Evolutionary conservation across 495 filamentous ascomycete species (phyloP), one percentile per base, ranked within the genome.

Genomic region (Podospora fimiseda): DNA sequence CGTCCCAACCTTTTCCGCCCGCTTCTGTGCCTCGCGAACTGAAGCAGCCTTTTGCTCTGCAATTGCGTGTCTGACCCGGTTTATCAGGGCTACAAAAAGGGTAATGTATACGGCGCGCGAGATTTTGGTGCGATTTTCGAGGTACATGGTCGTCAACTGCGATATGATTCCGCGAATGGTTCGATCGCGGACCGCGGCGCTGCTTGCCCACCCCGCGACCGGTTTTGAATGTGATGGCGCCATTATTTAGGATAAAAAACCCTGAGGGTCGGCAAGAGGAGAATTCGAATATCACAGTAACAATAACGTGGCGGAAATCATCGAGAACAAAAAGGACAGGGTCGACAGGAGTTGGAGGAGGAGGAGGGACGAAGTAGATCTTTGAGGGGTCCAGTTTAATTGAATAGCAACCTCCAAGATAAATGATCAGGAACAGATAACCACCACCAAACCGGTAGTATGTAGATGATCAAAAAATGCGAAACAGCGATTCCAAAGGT

Each of bases 1-100:
- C 33, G 75, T 82, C 37, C 81, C 85, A 4, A 69, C 74, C 14
- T 76, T 74, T 15, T 76, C 76, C 54, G 74, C 73, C 23, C 80
- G 80, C 53, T 81, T 65, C 59, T 82, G 80, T 1, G 81, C 80
- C 53, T 89, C 85, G 48, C 87, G 85, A 9, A 71, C 71, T 8
- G 90, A 85, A 9, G 93, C 89, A 7, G 89, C 87, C 66, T 93
- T 96, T 66, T 97, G 94, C 64, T 96, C 90, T 57, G 83, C 81
- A 62, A 97, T 84, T 54, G 90, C 90, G 82, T 89, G 84, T 59
- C 90, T 90, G 27, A 96, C 82, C 57, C 94, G 89, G 66, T 95
- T 89, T 33, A 87, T 78, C 48, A 97, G 82, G 36, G 90, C 88
- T 50, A 94, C 74, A 55, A 94, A 87, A 51, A 98, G 82, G n/a